Evolutionary conservation across 768 basidiomycete species (phyloP).

Genomic region (Termitomyces sp.): DNA sequence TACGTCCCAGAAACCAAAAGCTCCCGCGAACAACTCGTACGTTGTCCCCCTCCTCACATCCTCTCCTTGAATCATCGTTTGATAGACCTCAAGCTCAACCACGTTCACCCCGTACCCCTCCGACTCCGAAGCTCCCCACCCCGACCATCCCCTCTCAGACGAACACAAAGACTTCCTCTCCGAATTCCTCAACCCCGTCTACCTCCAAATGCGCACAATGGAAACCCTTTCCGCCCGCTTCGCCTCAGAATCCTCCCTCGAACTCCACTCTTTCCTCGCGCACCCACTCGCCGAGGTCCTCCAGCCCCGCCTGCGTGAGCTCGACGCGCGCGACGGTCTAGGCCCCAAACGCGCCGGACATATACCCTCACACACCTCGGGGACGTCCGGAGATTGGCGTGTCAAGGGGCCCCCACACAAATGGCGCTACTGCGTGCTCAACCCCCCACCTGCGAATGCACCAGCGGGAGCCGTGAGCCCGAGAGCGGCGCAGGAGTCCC

Average conservation of each 20-base stretch:
- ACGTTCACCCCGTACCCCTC: slow-evolving; percentile 51
- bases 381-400: slow-evolving; percentile 54
- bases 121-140: slow-evolving; percentile 40
- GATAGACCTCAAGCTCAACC: slow-evolving; percentile 57
- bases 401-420: slow-evolving; percentile 89
- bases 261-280: slow-evolving; percentile 82
- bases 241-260: slow-evolving; percentile 79
- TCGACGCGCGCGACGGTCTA: slow-evolving; percentile 61
- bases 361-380: slow-evolving; percentile 67
- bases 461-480: slow-evolving; percentile 43
- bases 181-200: slow-evolving; percentile 84
- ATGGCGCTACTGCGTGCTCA: slow-evolving; percentile 83
- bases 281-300: slow-evolving; percentile 63
- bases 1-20: slow-evolving; percentile 50
- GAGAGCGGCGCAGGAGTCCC: slow-evolving; percentile 44
- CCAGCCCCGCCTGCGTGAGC: slow-evolving; percentile 55
- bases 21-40: slow-evolving; percentile 89
- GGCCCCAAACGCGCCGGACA: slow-evolving; percentile 42
- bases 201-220: slow-evolving; percentile 80
- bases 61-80: slow-evolving; percentile 4
- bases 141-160: slow-evolving; percentile 46
- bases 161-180: slow-evolving; percentile 68
- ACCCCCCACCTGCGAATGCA: slow-evolving; percentile 27
- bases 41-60: slow-evolving; percentile 22
- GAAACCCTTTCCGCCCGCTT: slow-evolving; percentile 76